Evolutionary conservation across 2,329 filamentous ascomycete species (phyloP).

Genomic region (Fusarium sp.): DNA sequence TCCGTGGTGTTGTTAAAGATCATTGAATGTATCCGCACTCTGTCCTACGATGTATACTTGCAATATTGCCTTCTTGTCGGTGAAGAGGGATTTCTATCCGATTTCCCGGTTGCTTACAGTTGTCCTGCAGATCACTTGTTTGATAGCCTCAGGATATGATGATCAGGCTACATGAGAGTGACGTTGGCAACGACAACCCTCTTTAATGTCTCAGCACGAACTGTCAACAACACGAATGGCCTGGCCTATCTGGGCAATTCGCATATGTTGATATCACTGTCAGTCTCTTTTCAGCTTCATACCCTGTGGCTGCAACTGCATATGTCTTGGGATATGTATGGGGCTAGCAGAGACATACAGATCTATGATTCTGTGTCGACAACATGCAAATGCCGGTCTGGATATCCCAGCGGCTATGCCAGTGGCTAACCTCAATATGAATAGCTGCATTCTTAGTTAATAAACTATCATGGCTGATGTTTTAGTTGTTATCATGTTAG

Average conservation of each 20-base stretch:
- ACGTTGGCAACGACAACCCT: conserved; percentile 1
- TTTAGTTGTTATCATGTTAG: conserved; percentile 6
- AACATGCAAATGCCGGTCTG: conserved; percentile 12
- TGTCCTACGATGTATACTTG: not conserved
- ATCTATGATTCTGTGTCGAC: not conserved
- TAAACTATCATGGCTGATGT: not conserved
- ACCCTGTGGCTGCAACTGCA: conserved; percentile 5
- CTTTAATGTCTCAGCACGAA: conserved; percentile 1
- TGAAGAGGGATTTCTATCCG: conserved; percentile 18
- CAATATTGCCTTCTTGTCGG: conserved; percentile 29
- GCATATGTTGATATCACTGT: conserved; percentile 2
- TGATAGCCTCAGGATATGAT: conserved; percentile 18
- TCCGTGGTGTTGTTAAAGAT: conserved; percentile 11
- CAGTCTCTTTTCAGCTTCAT: conserved; percentile 10
- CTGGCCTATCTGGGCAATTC: not conserved
- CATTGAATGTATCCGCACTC: not conserved
- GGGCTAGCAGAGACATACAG: not conserved
- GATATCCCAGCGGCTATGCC: conserved; percentile 8
- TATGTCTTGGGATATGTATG: not conserved
- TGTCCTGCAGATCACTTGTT: not conserved
- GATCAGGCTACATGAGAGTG: conserved; percentile 18
- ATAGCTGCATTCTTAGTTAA: conserved; percentile 4
- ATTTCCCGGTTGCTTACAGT: conserved; percentile 12
- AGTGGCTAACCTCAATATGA: not conserved
- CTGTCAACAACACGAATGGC: conserved; percentile 1